Base-by-base conservation (phyloP, 2,329 filamentous ascomycete genomes). In the Aspergillus novoparasiticus region DNA sequence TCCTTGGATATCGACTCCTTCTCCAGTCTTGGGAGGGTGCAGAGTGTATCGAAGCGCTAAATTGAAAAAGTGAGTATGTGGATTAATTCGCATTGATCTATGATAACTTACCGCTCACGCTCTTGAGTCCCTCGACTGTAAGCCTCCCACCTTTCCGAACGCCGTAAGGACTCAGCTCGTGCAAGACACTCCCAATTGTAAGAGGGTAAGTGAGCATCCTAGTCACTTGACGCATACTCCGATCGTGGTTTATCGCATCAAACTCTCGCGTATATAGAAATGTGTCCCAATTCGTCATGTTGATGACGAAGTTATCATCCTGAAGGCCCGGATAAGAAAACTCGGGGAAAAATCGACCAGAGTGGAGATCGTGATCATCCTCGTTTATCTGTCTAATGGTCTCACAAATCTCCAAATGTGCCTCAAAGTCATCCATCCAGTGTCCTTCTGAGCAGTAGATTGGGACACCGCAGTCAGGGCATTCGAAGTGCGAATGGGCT, bases 241-340 rank as follows among this genome's bases (percentile, higher is more conserved):
- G 87, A 75, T 97, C 94, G 65, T 93, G 89, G 76, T 99, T 93
- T 74, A 99, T 89, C 6, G 96, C 96, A 68, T 90, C 87, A 72
- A 95, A 98, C 72, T 96, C 90, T 72, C 95, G 86, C 3, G 93
- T 96, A 76, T 97, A 99, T 74, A 99, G 83, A 71, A 96, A 92
- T 0, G 95, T 98, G 78, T 99, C 95, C 95, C 95, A 99, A 78
- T 96, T 99, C 50, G 91, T 96, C 91, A 99, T 94, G 79, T 99
- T 99, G 69, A 97, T 88, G 68, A 95, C 85, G 39, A 93, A 92
- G 76, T 97, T 94, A 68, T 97, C 94, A 76, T 97, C 89, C 80
- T 97, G 94, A 60, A 89, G 85, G 16, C 90, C 92, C 0, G 95
- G 93, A 74, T 97, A 96, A 65, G 94, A 89, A 73, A 96, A 98